A percentile compares a stretch with the other conserved stretches of the same genome.
These are phyloP conservation scores for Nemania sp. DNA, from an alignment of 2,329 filamentous ascomycete species.

Conservation along the genomic window DNA sequence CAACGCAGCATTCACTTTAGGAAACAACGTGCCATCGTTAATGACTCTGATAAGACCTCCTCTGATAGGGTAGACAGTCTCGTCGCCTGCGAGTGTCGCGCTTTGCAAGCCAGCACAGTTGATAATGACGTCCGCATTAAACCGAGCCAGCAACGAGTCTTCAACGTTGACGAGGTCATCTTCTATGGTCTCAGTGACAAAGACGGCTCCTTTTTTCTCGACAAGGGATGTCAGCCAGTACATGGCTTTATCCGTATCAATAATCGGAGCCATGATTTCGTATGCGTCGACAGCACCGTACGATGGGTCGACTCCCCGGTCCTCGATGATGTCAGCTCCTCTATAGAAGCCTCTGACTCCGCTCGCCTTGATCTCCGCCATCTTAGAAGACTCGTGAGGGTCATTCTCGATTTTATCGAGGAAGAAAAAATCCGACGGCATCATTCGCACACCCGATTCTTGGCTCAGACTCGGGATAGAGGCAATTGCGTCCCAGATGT, in stretches of 20 bases:
- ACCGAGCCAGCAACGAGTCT: slow-evolving; percentile 50
- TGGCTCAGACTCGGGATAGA: slow-evolving; percentile 49
- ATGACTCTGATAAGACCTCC: slow-evolving; percentile 59
- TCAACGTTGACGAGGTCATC: slow-evolving; percentile 54
- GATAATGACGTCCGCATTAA: slow-evolving; percentile 57
- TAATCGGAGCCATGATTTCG: slow-evolving; percentile 58
- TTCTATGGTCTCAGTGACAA: slow-evolving; percentile 55
- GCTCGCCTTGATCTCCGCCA: slow-evolving; percentile 55
- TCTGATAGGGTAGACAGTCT: slow-evolving; percentile 57
- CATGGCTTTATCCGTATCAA: slow-evolving; percentile 61
- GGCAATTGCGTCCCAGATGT: slow-evolving; percentile 57
- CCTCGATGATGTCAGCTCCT: slow-evolving; percentile 52
- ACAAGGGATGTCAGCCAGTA: slow-evolving; percentile 57
- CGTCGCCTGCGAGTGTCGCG: slow-evolving; percentile 54
- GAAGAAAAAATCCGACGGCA: slow-evolving; percentile 57
- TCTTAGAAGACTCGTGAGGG: slow-evolving; percentile 52
- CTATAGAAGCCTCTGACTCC: slow-evolving; percentile 56
- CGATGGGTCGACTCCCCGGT: slow-evolving; percentile 50
- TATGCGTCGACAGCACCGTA: slow-evolving; percentile 59
- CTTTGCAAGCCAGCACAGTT: slow-evolving; percentile 58
- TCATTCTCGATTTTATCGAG: slow-evolving; percentile 52
- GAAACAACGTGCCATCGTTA: slow-evolving; percentile 59
- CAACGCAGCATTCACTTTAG: slow-evolving; percentile 56
- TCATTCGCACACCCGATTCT: slow-evolving; percentile 55
- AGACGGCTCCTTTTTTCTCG: slow-evolving; percentile 54